Conservation (phyloP, 2,329 filamentous ascomycete species). For the Coleophoma cylindrospora region DNA sequence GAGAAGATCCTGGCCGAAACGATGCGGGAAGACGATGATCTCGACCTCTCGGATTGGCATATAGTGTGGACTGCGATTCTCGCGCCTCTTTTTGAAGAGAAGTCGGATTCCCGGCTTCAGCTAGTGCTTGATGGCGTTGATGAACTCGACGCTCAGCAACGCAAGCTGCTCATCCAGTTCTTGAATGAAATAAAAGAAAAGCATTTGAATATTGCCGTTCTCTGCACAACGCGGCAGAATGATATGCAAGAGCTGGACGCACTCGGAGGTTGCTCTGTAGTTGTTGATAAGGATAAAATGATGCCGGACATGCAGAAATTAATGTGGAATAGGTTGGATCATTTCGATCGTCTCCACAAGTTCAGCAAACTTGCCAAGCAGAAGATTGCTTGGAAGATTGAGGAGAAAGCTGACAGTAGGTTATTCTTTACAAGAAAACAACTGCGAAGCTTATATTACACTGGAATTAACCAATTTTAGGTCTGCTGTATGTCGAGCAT, state of each 20-base stretch:
- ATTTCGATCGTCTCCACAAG: conserved; percentile 7
- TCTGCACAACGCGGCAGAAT: conserved; percentile 20
- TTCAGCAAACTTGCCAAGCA: conserved; percentile 21
- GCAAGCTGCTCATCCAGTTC: conserved; percentile 14
- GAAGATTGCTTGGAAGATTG: conserved; percentile 21
- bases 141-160: conserved; percentile 18
- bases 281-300: not conserved
- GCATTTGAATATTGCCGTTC: conserved; percentile 19
- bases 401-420: conserved; percentile 2
- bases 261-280: not conserved
- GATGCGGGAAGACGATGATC: conserved; percentile 15
- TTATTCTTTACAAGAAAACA: not conserved
- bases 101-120: conserved; percentile 17
- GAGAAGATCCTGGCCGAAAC: conserved; percentile 25
- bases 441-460: not conserved
- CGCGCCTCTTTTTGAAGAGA: conserved; percentile 14
- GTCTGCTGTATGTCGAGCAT: conserved; percentile 32
- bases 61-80: conserved; percentile 14
- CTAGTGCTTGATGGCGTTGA: conserved; percentile 30
- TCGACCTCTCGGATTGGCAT: conserved; percentile 1
- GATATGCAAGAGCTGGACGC: conserved; percentile 5
- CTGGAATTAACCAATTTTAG: conserved; percentile 5
- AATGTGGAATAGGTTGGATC: conserved; percentile 5
- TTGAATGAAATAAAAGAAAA: conserved; percentile 18
- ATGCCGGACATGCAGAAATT: not conserved